Evolutionary conservation across 73 alveolate species (phyloP).

Genomic region (Paramecium sexaurelia): DNA sequence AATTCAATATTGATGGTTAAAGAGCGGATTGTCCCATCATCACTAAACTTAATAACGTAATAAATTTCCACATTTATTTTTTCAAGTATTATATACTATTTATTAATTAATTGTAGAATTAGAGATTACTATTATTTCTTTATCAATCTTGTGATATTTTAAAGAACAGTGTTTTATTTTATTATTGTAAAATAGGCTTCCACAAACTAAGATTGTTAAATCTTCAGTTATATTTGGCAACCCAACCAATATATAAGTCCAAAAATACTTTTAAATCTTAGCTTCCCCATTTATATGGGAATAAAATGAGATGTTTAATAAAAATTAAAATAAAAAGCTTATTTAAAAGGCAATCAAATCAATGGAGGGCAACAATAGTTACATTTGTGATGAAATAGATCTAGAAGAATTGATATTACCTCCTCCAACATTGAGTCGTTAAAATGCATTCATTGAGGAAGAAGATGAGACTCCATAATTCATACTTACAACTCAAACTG

Average conservation of each 20-base stretch:
- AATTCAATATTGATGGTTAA: not conserved
- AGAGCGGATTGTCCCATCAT: not conserved
- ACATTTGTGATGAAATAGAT: not conserved
- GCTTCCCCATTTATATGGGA: not conserved
- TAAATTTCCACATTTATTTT: not conserved
- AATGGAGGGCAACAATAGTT: not conserved
- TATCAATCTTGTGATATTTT: not conserved
- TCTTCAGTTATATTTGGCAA: too few species aligned
- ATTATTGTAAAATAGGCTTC: not conserved
- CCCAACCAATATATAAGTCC: too few species aligned
- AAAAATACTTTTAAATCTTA: not conserved
- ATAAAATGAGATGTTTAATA: not conserved
- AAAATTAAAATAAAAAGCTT: not conserved
- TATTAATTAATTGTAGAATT: not conserved
- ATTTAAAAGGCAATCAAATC: not conserved
- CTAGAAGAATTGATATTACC: slow-evolving; percentile 35
- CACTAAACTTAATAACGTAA: not conserved
- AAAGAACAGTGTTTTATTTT: not conserved
- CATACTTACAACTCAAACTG: not conserved
- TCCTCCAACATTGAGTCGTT: slow-evolving; percentile 36
- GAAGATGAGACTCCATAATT: slow-evolving; percentile 30
- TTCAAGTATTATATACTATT: not conserved
- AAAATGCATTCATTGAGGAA: slow-evolving; percentile 40
- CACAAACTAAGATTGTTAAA: not conserved
- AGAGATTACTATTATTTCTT: not conserved